Percentiles rank a stretch among this genome's conserved stretches.
phyloP scores from a whole-genome alignment of 1,284 basidiomycete species.

The Ustilago sp. region DNA sequence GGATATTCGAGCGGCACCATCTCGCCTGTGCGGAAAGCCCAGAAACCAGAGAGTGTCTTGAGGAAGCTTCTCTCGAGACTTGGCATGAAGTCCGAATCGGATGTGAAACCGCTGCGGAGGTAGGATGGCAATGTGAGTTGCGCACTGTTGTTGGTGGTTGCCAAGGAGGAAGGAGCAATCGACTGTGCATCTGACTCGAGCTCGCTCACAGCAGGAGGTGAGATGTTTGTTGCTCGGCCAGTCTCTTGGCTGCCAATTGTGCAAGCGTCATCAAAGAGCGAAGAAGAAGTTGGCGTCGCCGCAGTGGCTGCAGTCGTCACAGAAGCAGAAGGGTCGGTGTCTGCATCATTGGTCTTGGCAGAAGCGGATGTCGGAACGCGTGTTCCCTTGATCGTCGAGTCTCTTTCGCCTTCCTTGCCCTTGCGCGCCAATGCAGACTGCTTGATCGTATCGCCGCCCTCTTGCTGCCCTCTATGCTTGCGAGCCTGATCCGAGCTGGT shows the following conservation, averaged over 20 bases:
- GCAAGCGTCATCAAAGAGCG: constrained; percentile 33
- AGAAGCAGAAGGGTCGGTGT: constrained; percentile 16
- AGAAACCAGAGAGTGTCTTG: constrained; percentile 83
- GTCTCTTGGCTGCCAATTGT: constrained; percentile 43
- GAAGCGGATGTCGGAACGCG: neutral
- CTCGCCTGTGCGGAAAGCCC: constrained; percentile 72
- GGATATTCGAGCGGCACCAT: constrained; percentile 74
- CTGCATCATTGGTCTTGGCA: neutral
- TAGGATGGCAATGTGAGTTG: constrained; percentile 48
- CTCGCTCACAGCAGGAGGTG: constrained; percentile 45
- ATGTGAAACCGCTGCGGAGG: constrained; percentile 42
- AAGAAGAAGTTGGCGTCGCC: constrained; percentile 18
- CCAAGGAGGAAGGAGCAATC: constrained; percentile 42
- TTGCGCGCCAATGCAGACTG: neutral
- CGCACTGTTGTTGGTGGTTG: constrained; percentile 36
- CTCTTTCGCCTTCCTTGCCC: constrained; percentile 44
- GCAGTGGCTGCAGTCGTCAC: constrained; percentile 19
- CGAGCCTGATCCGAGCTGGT: constrained; percentile 2
- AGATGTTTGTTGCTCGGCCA: constrained; percentile 25
- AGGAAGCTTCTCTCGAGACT: constrained; percentile 72
- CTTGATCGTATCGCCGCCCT: constrained; percentile 21
- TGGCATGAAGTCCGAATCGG: constrained; percentile 53
- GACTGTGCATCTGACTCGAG: constrained; percentile 54
- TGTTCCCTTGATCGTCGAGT: constrained; percentile 24
- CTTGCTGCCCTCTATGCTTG: neutral